Base-by-base conservation (phyloP, 305 asterid species). In the Fraxinus velutina region DNA sequence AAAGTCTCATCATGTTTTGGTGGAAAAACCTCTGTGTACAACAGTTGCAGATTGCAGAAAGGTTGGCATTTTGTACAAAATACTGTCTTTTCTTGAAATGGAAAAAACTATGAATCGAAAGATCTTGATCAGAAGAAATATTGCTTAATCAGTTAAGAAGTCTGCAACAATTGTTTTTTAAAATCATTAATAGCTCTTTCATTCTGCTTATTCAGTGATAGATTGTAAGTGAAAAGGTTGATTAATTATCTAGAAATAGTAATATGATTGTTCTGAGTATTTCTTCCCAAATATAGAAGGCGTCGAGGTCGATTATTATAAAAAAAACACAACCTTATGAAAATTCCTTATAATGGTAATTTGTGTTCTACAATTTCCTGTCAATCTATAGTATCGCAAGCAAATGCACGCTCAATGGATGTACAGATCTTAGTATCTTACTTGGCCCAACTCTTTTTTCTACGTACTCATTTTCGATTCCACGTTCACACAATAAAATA, bases 21-120 rank as follows among this genome's bases (percentile, higher is more conserved):
- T 93, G 81, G 99, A 96, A 92, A 96, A 96, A 90, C 99, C 98
- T 85, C 88, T 96, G 82, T 94, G 98, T 83, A 96, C 98, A 2
- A 90, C 97, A 17, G 94, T 94, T 37, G 86, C 88, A 15, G 93
- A 94, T 71, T 93, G 99, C 91, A 85, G 44, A 76, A 87, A 91
- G 98, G 99, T 93, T 80, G 78, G 29, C 62, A 50, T 50, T 55
- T 55, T 55, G 66, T 55, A 17, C 27, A 17, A 17, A 55, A 1
- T 55, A 17, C 6, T 1, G 9, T 55, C 1, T 55, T 6, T 55
- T 5, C 9, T n/a, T 55, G 66, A 17, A 5, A 17, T 17, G 24
- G 24, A 55, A 15, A 55, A 55, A 55, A 17, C 24, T 55, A 17
- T 17, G 66, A 55, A 55, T 55, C 8, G 10, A 55, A 55, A 55